Base-by-base conservation (phyloP, 2,329 filamentous ascomycete species). In the Colletotrichum gloeosporioides region DNA sequence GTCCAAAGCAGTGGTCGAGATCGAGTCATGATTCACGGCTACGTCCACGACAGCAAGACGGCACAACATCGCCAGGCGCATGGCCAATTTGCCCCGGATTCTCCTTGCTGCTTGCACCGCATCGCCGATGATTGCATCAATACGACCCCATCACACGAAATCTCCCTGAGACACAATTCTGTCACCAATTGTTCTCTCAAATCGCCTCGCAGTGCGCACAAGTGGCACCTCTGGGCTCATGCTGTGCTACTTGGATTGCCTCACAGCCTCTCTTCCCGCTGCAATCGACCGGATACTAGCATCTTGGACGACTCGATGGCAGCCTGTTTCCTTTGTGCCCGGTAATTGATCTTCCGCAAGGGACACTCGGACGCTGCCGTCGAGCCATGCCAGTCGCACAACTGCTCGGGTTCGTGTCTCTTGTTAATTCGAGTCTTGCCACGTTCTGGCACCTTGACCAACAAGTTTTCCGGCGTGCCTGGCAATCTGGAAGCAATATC, bases 301-400 rank as follows among this genome's bases (percentile, higher is more conserved):
- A 18, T 22, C 55, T 84, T 82, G 73, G 77, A 79, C 44, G 81
- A 84, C 77, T 80, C 81, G 44, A 81, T 88, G 77, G 82, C 85
- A 12, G 81, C 84, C 39, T 84, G 85, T 55, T 81, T 88, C 32
- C 84, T 84, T 31, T 63, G 53, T 36, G 44, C 22, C 27, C 18
- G 15, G 32, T 49, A 36, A 68, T 53, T 55, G 39, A 75, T 53
- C 22, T 32, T 66, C 69, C 63, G 63, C 69, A 67, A 68, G 55
- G 69, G 31, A 15, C 57, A 29, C 10, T 29, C 34, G 57, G 73
- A 64, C 64, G 27, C 18, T 64, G 32, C 63, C 36, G 32, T 44
- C 63, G n/a, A 64, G 57, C 34, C 61, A 22, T 62, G 18, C 10
- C 22, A 39, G 34, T 59, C 8, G 73, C 22, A 63, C 32, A 69